These are phyloP conservation scores for Tricholoma matsutake DNA, from an alignment of 768 basidiomycete genomes.

Conservation along the genomic window DNA sequence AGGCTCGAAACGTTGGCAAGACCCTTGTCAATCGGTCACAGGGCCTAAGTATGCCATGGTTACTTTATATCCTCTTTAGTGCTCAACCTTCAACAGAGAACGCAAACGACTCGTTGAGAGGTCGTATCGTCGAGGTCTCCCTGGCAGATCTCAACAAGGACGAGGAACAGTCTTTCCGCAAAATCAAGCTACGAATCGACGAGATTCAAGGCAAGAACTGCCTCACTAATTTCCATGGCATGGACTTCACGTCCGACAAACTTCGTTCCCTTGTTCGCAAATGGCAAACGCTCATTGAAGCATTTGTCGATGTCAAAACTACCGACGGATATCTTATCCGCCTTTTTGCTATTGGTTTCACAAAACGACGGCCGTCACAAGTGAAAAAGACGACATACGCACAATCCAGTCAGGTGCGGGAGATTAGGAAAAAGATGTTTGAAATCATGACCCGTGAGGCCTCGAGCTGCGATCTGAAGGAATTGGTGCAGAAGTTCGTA, in stretches of 20 bases:
- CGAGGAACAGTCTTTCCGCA: conserved; percentile 98
- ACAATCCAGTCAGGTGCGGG: conserved; percentile 89
- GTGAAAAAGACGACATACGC: conserved; percentile 99
- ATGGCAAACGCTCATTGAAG: conserved; percentile 99
- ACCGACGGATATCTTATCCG: conserved; percentile 99
- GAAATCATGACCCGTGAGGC: conserved; percentile 98
- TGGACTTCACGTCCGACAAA: conserved; percentile 99
- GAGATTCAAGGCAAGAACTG: conserved; percentile 98
- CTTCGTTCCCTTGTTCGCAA: conserved; percentile 99
- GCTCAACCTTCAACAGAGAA: conserved; percentile 62
- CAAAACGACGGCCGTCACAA: conserved; percentile 93
- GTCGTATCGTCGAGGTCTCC: conserved; percentile 94
- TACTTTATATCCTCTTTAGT: background rate
- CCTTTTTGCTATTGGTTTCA: conserved; percentile 98
- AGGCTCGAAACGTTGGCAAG: conserved; percentile 95
- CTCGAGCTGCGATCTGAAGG: conserved; percentile 93
- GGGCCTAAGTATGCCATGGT: conserved; percentile 81
- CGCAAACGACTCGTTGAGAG: conserved; percentile 97
- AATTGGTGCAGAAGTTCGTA: conserved; percentile 97
- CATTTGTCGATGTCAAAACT: conserved; percentile 97
- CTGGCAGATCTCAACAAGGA: conserved; percentile 99
- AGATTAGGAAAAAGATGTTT: conserved; percentile 99
- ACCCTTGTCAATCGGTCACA: conserved; percentile 97
- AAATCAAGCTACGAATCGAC: conserved; percentile 98
- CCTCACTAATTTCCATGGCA: conserved; percentile 99